Evolutionary conservation across 2,329 filamentous ascomycete species (phyloP), one percentile per base, ranked within the genome.

Genomic region (Ophiostoma fasciatum): DNA sequence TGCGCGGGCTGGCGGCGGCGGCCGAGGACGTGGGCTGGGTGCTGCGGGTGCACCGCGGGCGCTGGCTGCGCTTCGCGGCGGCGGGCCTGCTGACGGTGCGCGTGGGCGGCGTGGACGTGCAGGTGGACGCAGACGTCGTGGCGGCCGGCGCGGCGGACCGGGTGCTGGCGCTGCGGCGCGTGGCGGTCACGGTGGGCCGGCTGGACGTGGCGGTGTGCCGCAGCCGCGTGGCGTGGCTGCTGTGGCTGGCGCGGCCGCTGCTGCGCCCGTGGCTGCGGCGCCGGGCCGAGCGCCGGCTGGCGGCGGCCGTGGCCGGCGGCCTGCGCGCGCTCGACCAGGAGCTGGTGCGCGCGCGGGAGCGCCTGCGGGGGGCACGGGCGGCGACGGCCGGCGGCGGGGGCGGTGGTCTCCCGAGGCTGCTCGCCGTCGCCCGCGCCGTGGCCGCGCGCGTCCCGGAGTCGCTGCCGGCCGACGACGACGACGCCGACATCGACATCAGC

Each of bases 11-110:
- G 8, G 92, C 84, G 1, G 66, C 90, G 36, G 76, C 80, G 28
- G 87, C 87, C 3, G 75, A 88, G 18, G 85, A 94, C 43, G 65
- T 96, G 22, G 88, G 88, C 18, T 96, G 87, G 60, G 92, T 87
- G 74, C 62, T 94, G 22, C 79, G 81, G 9, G 68, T 82, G 0
- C 87, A 90, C 52, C 74, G 75, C 12, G 77, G 82, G 3, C 28
- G 17, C 8, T 54, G 92, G 2, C 63, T 93, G 33, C 74, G 75
- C 18, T 65, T 94, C 21, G 71, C 74, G 3, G 85, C 94, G 48
- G 71, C 85, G 53, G 88, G 88, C 4, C 81, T 94, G 32, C 83
- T 81, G 5, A 83, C 79, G 21, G 85, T 96, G 56, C 72, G 74
- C 30, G 71, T 96, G 5, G 88, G 94, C 53, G 88, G 88, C 14